Evolutionary conservation across 495 filamentous ascomycete genomes (phyloP), one percentile per base, ranked within the genome.

Genomic region (Podospora anserina): DNA sequence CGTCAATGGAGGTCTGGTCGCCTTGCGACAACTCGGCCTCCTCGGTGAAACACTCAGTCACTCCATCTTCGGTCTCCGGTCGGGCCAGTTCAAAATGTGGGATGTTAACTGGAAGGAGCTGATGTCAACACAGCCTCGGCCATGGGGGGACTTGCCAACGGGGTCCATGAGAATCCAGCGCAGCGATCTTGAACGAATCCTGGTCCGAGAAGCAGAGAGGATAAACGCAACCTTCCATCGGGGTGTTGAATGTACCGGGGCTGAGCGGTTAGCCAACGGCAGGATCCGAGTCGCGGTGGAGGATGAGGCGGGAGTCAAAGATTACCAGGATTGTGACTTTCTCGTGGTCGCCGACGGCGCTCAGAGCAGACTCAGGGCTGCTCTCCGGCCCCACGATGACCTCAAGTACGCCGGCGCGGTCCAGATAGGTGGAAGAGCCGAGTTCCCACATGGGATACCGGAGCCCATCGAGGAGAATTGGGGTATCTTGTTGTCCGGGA

Each of bases 311-410:
- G 64, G 58, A 18, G 0, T 15, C 23, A 74, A 66, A 19, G 54
- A 55, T 13, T 63, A 60, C 39, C 70, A 78, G 9, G 76, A 78
- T 19, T 81, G 78, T 60, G 79, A 80, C 63, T 32, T 82, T 9
- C 69, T 82, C 1, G 67, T 82, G 18, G 78, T 72, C 11, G 76
- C 80, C 0, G 79, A 81, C 68, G 81, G 81, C 2, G 75, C 78
- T 2, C 72, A 64, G 54, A 82, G 80, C 69, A 82, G 77, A 67
- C 72, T 82, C 27, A 69, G 81, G 61, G 64, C 70, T 15, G 34
- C 60, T 57, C 66, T 82, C 5, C 71, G 79, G 65, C 78, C 76
- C n/a, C 68, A 74, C 18, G 78, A 81, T 58, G 71, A 63, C 9
- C 68, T 81, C 15, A n/a, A 69, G 7, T 82, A 73, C 64, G 69